phyloP scores from a whole-genome alignment of 371 early-diverging fungal species.

The Dinochytrium kinnereticum region DNA sequence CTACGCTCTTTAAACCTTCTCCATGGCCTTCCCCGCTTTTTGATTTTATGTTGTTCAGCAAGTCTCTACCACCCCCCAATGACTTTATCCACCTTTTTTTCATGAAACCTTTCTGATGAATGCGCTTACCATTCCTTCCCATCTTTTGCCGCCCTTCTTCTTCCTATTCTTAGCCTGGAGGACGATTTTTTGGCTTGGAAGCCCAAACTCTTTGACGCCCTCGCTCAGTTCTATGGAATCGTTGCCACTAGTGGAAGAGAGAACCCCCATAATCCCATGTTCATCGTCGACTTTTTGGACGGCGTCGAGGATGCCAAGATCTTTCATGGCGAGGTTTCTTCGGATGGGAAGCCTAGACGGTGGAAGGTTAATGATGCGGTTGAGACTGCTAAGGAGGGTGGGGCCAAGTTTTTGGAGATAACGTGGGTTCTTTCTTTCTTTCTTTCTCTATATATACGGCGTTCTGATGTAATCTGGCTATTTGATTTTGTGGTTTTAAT shows the following conservation, averaged over 20 bases:
- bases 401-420: constrained; percentile 27
- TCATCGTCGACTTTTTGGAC: constrained; percentile 26
- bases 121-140: neutral
- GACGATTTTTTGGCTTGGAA: constrained; percentile 96
- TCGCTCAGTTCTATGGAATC: constrained; percentile 76
- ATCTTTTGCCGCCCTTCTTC: constrained; percentile 9
- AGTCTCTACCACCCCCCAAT: no score
- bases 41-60: no score
- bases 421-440: constrained; percentile 15
- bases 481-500: neutral
- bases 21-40: no score
- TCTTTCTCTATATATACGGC: neutral
- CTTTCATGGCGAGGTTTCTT: constrained; percentile 54
- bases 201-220: constrained; percentile 77
- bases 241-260: constrained; percentile 43
- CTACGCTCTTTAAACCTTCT: no score
- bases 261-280: constrained; percentile 53
- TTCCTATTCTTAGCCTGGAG: constrained; percentile 68
- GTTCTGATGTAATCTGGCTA: neutral
- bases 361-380: constrained; percentile 35
- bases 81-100: no score
- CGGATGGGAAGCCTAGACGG: constrained; percentile 39
- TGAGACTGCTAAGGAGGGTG: constrained; percentile 13
- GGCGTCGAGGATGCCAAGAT: constrained; percentile 23
- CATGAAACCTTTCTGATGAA: no score